Base-by-base conservation (phyloP, 257 asterid genomes). In the Lithospermum erythrorhizon region DNA sequence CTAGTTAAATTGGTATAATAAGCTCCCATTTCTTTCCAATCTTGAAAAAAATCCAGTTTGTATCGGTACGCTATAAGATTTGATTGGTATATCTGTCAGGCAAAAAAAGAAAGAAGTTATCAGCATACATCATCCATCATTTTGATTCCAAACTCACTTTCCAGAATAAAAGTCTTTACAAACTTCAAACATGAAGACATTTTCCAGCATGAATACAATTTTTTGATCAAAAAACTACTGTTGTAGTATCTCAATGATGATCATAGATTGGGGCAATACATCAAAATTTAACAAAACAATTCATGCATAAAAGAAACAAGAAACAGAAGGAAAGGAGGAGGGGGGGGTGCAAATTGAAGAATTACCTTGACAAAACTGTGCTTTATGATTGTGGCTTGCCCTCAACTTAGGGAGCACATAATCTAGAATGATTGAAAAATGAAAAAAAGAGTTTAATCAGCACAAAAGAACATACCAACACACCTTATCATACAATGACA, bases 401-500 rank as follows among this genome's bases (percentile, higher is more conserved):
- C 79, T 78, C 67, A 70, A 68, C 13, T 53, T 29, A 64, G 81
- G 81, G 68, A 65, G 77, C 77, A 76, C 61, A 58, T 37, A 53
- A 48, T 11, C 14, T 8, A 63, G 19, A 41, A 32, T 48, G 45
- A 71, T 75, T 76, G 79, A 75, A 77, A 82, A 61, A 72, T 85
- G 69, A 75, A 74, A 68, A n/a, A 66, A 63, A 35, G 63, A 68
- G 61, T 63, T 58, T 58, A 74, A 78, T 68, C 54, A 75, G 71
- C 68, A 78, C 66, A 83, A 72, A 75, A 74, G 15, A 68, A 57
- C 71, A 63, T 68, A 69, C 73, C 63, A 75, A 75, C 72, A 83
- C 73, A 77, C 83, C 88, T 81, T 65, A 81, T 83, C 83, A 86
- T 83, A 79, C 89, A 81, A 83, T 81, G 82, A 77, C 85, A 79